Base-by-base conservation (phyloP, 1,284 basidiomycete genomes). In the Tilletia caries region DNA sequence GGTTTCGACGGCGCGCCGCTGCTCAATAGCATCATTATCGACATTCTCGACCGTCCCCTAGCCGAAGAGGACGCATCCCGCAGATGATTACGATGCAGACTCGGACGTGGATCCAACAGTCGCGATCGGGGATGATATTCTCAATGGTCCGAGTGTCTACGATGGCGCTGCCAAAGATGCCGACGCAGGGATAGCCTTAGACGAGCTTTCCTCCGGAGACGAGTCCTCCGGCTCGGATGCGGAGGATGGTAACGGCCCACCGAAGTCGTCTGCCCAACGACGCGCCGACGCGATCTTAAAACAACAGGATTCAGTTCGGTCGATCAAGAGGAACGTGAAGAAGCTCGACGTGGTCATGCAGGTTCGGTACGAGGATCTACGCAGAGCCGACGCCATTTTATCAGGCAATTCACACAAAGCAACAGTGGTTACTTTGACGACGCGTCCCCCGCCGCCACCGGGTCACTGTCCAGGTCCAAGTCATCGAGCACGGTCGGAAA, bases 291-390 rank as follows among this genome's bases (percentile, higher is more conserved):
- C 87, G 85, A 3, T 87, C 82, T 13, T 62, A 15, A 4, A n/a
- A 1, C 70, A 75, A 27, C 66, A 71, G 43, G 60, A 72, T 13
- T 64, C 70, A 1, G 70, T 69, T 6, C 44, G 32, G 6, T 67
- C 50, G 68, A 73, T 18, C 74, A 76, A 74, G 72, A 89, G 90
- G 66, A 93, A 95, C 89, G 90, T 92, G 54, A 87, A 88, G 77
- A 98, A 98, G 81, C 88, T 98, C 33, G 95, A 98, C 80, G 88
- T 89, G 1, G 93, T 98, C 79, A 86, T 98, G 67, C 88, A 88
- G 29, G 86, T 94, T 48, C 85, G 95, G 64, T 92, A 97, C 73
- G 89, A 92, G 71, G 91, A 96, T 81, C 90, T 95, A 74, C 86
- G 88, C 68, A 85, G 86, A 32, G 83, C 75, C 34, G 73, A 76